Conservation (phyloP, 2,329 filamentous ascomycete genomes). For the Trichoderma semiorbis region DNA sequence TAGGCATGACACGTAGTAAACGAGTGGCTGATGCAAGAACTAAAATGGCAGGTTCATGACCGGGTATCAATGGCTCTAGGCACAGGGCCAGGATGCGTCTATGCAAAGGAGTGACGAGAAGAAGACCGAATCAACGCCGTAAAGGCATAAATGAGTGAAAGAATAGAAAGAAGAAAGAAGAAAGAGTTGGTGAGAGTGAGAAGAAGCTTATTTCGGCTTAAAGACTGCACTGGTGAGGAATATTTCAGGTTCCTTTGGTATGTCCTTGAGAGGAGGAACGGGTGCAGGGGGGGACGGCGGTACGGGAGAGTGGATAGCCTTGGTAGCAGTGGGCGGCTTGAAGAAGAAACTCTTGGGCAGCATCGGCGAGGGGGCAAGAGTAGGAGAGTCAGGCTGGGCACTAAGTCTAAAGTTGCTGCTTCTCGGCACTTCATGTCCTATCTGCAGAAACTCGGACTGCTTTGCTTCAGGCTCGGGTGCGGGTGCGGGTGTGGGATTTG, state of each 20-base stretch:
- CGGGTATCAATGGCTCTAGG: conserved; percentile 2
- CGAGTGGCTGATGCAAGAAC: conserved; percentile 5
- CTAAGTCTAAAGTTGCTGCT: conserved; percentile 54
- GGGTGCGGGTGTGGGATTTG: conserved; percentile 6
- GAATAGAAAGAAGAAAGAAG: background rate
- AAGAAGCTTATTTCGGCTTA: conserved; percentile 33
- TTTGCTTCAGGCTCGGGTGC: conserved; percentile 14
- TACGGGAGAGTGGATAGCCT: conserved; percentile 10
- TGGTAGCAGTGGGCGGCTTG: background rate
- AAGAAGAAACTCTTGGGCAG: background rate
- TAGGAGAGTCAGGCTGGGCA: conserved; percentile 29
- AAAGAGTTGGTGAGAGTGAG: background rate
- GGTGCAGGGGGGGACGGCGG: conserved; percentile 34
- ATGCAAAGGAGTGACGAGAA: conserved; percentile 11
- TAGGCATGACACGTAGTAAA: background rate
- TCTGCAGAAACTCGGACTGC: conserved; percentile 27
- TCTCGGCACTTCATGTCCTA: conserved; percentile 44
- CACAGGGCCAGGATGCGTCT: background rate
- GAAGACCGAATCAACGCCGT: background rate
- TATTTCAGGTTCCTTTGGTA: conserved; percentile 27
- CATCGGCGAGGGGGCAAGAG: conserved; percentile 6
- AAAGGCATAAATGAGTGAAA: background rate
- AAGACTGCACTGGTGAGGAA: conserved; percentile 52
- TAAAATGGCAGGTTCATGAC: conserved; percentile 1
- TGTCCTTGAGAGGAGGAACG: conserved; percentile 34